Conservation (phyloP, 179 eudicot species). For the Drosera spatulata region DNA sequence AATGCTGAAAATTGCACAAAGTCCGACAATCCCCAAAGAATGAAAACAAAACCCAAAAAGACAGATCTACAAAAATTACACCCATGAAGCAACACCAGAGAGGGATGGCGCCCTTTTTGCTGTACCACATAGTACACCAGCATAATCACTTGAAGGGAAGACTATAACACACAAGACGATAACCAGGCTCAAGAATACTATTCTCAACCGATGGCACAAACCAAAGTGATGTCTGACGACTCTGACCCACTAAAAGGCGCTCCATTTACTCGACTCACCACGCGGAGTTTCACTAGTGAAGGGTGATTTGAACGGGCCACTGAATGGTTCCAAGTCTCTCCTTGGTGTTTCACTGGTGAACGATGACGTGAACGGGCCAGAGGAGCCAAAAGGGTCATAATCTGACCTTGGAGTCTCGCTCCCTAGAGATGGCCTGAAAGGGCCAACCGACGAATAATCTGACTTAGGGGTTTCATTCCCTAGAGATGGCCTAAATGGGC, state of each 20-base stretch:
- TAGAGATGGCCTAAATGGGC: constrained; percentile 19
- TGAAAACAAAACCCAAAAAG: neutral
- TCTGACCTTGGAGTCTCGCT: constrained; percentile 32
- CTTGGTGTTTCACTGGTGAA: neutral
- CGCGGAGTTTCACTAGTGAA: constrained; percentile 17
- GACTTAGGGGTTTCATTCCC: no score
- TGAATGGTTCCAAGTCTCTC: no score
- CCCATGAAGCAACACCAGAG: neutral
- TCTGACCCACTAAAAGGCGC: constrained; percentile 21
- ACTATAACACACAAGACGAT: no score
- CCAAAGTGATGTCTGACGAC: no score
- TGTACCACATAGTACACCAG: no score
- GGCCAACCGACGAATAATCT: no score
- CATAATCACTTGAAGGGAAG: no score
- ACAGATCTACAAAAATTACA: neutral
- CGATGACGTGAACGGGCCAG: constrained; percentile 18
- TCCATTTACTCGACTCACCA: constrained; percentile 26
- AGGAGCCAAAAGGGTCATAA: constrained; percentile 17
- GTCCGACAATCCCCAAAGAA: neutral
- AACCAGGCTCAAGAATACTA: no score
- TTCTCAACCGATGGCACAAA: no score
- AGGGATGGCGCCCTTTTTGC: no score
- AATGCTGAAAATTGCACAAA: no score
- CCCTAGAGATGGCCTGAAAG: neutral
- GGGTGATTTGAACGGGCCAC: no score